Percentiles rank a stretch among this genome's conserved stretches.
Evolutionary conservation across 345 rosid genomes (phyloP).

Genomic region (Kernera saxatilis): DNA sequence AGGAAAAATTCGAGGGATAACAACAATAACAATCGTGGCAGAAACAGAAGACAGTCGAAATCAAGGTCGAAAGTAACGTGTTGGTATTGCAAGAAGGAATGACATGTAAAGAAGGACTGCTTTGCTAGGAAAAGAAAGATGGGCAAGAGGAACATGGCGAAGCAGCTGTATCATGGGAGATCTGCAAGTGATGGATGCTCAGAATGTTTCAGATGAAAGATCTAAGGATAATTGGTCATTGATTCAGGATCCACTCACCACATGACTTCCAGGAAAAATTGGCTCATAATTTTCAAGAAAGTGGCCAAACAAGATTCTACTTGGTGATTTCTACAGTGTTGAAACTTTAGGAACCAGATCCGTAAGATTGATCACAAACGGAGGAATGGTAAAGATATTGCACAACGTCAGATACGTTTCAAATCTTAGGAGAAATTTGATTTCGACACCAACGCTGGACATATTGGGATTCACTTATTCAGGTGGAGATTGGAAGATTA

Average conservation of each 20-base stretch:
- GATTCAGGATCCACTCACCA: not conserved
- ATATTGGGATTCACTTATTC: not conserved
- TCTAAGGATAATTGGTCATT: not conserved
- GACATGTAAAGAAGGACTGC: not conserved
- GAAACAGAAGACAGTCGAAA: too few relatives aligned
- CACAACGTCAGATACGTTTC: not conserved
- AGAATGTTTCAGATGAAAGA: accelerated
- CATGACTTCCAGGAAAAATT: not conserved
- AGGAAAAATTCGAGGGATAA: too few relatives aligned
- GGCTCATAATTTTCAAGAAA: not conserved
- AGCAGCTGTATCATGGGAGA: not conserved
- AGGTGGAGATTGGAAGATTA: not conserved
- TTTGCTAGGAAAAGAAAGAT: not conserved
- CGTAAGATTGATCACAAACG: not conserved
- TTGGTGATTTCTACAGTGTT: not conserved
- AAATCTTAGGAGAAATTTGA: not conserved
- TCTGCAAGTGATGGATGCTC: not conserved
- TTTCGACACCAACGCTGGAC: not conserved
- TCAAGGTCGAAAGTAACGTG: too few relatives aligned
- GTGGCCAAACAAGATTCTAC: not conserved
- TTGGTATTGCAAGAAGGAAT: not conserved
- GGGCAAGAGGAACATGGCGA: not conserved
- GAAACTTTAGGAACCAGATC: not conserved
- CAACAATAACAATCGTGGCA: too few relatives aligned
- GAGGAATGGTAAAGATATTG: not conserved